These are phyloP conservation scores for Acrocalymma vagum DNA, from an alignment of 2,329 filamentous ascomycete genomes.

Conservation along the genomic window DNA sequence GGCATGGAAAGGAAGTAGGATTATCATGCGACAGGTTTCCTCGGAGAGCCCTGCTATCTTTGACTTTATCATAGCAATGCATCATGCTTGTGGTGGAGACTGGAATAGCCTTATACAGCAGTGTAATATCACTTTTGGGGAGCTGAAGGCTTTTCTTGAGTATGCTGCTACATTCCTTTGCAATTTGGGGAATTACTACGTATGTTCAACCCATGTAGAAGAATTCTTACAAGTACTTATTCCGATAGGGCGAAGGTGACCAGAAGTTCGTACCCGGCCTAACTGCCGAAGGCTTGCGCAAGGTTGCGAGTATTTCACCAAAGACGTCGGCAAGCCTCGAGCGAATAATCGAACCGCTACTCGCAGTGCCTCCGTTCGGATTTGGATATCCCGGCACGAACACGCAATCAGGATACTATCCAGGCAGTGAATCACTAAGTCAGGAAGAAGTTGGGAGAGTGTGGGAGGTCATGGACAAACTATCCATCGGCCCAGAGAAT, in stretches of 20 bases:
- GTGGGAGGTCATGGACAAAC: slow-evolving; percentile 6
- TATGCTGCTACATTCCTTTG: slow-evolving; percentile 16
- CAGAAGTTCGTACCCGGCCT: slow-evolving; percentile 14
- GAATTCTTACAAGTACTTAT: slow-evolving; percentile 1
- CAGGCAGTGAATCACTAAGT: slow-evolving; percentile 2
- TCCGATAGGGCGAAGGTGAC: slow-evolving; percentile 11
- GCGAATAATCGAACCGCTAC: slow-evolving; percentile 6
- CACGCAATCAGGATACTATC: slow-evolving; percentile 10
- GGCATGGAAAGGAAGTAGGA: slow-evolving; percentile 10
- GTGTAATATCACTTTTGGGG: slow-evolving; percentile 3
- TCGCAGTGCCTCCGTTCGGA: slow-evolving; percentile 8
- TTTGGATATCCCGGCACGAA: slow-evolving; percentile 8
- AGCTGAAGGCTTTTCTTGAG: slow-evolving; percentile 12
- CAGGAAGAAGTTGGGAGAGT: slow-evolving; percentile 5
- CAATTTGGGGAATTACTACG: slow-evolving; percentile 15
- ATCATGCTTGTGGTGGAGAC: slow-evolving; percentile 6
- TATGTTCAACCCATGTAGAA: no score
- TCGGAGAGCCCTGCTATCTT: slow-evolving; percentile 9
- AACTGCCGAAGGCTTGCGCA: slow-evolving; percentile 1
- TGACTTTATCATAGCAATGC: slow-evolving; percentile 10
- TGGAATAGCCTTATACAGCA: not conserved
- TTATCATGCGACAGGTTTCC: slow-evolving; percentile 10
- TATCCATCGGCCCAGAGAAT: slow-evolving; percentile 11
- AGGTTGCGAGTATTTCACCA: slow-evolving; percentile 8
- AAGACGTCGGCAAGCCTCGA: slow-evolving; percentile 3